Percentiles rank a stretch among this genome's conserved stretches.
phyloP scores from a whole-genome alignment of 1,284 basidiomycete genomes.

The Tranzscheliella williamsii region DNA sequence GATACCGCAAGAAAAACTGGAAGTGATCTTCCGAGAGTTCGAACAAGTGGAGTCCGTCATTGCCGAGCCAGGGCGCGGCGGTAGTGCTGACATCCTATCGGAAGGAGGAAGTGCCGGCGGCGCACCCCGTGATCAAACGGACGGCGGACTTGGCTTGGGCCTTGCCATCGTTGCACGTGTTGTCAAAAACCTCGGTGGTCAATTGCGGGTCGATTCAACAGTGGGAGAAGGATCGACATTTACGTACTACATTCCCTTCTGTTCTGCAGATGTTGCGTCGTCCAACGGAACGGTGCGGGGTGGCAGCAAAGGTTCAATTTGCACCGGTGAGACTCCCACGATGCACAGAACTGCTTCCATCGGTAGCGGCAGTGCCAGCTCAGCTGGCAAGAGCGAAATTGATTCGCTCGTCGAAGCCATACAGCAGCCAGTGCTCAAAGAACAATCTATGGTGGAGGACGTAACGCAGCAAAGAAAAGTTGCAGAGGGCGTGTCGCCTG shows the following conservation, averaged over 20 bases:
- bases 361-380: conserved; percentile 36
- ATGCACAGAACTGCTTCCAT: conserved; percentile 42
- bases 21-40: conserved; percentile 82
- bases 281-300: neutral
- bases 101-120: conserved; percentile 15
- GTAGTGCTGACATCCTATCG: conserved; percentile 3
- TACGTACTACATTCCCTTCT: conserved; percentile 72
- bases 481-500: conserved; percentile 9
- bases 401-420: conserved; percentile 73
- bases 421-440: conserved; percentile 52
- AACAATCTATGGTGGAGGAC: conserved; percentile 49
- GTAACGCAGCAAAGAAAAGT: conserved; percentile 18
- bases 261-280: conserved; percentile 23
- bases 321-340: conserved; percentile 13
- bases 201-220: conserved; percentile 77
- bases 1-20: conserved; percentile 73
- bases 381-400: conserved; percentile 64
- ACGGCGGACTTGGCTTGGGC: conserved; percentile 67
- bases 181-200: conserved; percentile 77
- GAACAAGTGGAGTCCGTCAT: conserved; percentile 74
- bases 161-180: conserved; percentile 81
- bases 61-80: conserved; percentile 23
- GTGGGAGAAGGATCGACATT: conserved; percentile 74
- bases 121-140: conserved; percentile 22
- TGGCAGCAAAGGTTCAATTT: neutral